Base-by-base conservation (phyloP, 305 asterid genomes). In the Fraxinus latifolia region DNA sequence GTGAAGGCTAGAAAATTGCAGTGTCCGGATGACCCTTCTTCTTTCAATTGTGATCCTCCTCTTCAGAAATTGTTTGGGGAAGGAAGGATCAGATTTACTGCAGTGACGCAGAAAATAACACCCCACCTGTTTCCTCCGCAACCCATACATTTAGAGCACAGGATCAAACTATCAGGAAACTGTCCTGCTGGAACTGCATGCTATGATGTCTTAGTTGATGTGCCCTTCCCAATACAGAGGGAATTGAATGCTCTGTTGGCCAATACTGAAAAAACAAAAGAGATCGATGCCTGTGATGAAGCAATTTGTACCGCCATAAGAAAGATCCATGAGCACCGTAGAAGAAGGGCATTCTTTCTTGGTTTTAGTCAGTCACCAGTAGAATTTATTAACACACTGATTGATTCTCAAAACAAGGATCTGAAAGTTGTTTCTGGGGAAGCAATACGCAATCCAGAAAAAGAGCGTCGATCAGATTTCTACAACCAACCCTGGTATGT, bases 321-420 rank as follows among this genome's bases (percentile, higher is more conserved):
- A 86, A 96, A 96, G 91, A 94, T 96, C 76, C 98, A 93, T 5
- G 97, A 96, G 89, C 99, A 96, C 87, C 85, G 96, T 21, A 87
- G 92, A 82, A 91, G 98, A 82, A 89, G 98, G 87, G 99, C 98
- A 0, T 96, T 96, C 87, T 94, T 96, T 85, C 97, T 96, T 77
- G 99, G 98, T 67, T 94, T 96, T 83, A 96, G 99, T 80, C 99
- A 96, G 87, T 94, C 98, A 11, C 99, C 99, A 2, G 89, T 92
- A 0, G 99, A 96, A 86, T 96, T 96, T 89, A 90, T 94, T 53
- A 90, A 96, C 89, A 90, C 95, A 3, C 89, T 96, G 32, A 79
- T 94, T 60, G 98, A 96, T 91, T 96, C 99, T 83, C 98, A 96
- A 81, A 89, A 85, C 85, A 96, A 90, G 88, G 99, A 96, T 85